Base-by-base conservation (phyloP, 495 filamentous ascomycete genomes). In the Podospora bellae-mahoneyi region DNA sequence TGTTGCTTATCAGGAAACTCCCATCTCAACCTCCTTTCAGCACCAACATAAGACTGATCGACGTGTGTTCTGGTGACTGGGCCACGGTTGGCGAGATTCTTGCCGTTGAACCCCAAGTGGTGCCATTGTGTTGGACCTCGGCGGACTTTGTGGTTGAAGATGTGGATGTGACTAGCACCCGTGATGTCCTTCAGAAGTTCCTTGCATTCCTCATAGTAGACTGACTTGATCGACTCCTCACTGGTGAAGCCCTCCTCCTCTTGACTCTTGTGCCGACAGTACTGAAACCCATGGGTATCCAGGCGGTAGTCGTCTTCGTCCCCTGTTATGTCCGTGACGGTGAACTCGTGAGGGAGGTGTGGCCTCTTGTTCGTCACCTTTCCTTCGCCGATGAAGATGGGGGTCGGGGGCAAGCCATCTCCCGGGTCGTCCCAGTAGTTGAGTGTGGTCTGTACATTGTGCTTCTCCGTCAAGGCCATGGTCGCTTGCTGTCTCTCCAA, bases 131-230 rank as follows among this genome's bases (percentile, higher is more conserved):
- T 72, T 10, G 82, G 72, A 0, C 80, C 79, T 44, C 88, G 85
- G 20, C 90, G 89, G 79, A 90, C 87, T 62, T 88, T 91, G 76
- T 91, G 88, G 80, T 92, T 88, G 77, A 91, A 92, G 76, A 91
- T 87, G 81, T 87, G 84, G 74, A 91, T 73, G 28, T 84, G 80
- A 32, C 87, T 78, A 3, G 84, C 84, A 15, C 87, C 89, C 7
- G 89, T 88, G 23, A 90, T 84, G 9, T 86, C 77, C n/a, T 88
- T 79, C 28, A 92, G 71, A 6, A 92, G 75, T 59, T 85, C 73
- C 67, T 86, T 82, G 34, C 83, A 84, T 72, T 91, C 89, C 0
- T 84, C 80, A 66, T 90, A 91, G 74, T 91, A 92, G 18, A 78
- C 74, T 1, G 71, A 72, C 68, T 84, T 81, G 72, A 92, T 88